Evolutionary conservation across 257 asterid species (phyloP), one percentile per base, ranked within the genome.

Genomic region (Lycium ferocissimum): DNA sequence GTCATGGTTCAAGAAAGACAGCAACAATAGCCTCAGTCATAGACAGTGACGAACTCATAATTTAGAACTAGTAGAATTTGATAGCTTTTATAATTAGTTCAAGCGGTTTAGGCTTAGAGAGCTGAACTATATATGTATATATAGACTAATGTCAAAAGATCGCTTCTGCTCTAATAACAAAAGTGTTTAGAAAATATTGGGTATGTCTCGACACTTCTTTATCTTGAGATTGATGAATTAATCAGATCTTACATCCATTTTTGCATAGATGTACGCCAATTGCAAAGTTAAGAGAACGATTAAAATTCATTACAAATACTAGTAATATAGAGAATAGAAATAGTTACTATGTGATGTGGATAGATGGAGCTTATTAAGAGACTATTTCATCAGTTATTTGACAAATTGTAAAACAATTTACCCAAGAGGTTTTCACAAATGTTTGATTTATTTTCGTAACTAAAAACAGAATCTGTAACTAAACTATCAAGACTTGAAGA

Each of bases 1-100:
- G 89, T 89, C 13, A 9, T 83, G 37, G 88, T 92, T 69, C 84
- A 80, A 58, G 84, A 86, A 85, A 92, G 91, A 85, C 62, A 7
- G 6, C 11, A 8, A 47, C 43, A 80, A 38, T 33, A 79, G 33
- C n/a, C 14, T 79, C 43, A 35, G 51, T 79, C 17, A 35, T 47
- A 72, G 37, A 71, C 49, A 43, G 3, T 14, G 47, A 6, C 18
- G 0, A 22, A 75, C 12, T 75, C 61, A 22, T 0, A 0, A 49
- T 49, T 22, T 75, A 75, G 2, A 20, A 33, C 20, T 6, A 20
- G n/a, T 49, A 22, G 40, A 22, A 51, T 13, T 3, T 7, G 6
- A 1, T 7, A 51, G 14, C 62, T n/a, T 76, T 76, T 51, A 9
- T 76, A 76, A 76, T 51, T 51, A 75, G 63, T 51, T 76, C 45